Evolutionary conservation across 2,329 filamentous ascomycete species (phyloP).

Genomic region (Cladosporium sp.): DNA sequence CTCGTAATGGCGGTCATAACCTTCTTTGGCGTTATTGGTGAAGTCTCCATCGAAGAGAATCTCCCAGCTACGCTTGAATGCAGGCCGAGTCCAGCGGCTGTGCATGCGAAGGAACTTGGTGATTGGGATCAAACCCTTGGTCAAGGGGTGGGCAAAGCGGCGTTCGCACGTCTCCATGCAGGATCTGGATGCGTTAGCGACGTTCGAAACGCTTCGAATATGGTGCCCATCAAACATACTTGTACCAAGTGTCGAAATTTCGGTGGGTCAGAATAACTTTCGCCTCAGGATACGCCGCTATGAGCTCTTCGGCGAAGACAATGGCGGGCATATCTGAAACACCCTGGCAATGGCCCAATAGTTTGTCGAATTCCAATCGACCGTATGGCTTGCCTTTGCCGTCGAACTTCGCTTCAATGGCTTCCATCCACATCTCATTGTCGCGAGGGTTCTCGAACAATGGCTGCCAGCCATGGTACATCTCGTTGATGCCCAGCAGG

Average conservation of each 20-base stretch:
- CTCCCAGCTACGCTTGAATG: conserved; percentile 4
- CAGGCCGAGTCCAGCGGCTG: conserved; percentile 3
- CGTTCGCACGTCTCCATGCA: conserved; percentile 8
- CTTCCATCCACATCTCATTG: conserved; percentile 22
- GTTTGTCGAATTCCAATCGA: conserved; percentile 50
- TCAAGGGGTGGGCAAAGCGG: conserved; percentile 5
- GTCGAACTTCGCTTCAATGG: conserved; percentile 20
- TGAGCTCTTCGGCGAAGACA: conserved; percentile 19
- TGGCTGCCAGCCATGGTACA: conserved; percentile 60
- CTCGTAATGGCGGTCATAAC: conserved; percentile 13
- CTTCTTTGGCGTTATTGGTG: conserved; percentile 1
- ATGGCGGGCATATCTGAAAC: conserved; percentile 16
- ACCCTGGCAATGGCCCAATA: conserved; percentile 54
- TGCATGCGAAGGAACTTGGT: conserved; percentile 1
- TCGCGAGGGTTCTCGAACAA: conserved; percentile 20
- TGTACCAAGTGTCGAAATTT: conserved; percentile 39
- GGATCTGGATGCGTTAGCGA: background rate
- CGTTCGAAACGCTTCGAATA: background rate
- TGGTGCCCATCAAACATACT: background rate
- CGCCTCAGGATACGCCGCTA: conserved; percentile 21
- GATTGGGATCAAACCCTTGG: conserved; percentile 6
- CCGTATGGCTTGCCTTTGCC: conserved; percentile 6
- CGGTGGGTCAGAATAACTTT: conserved; percentile 47
- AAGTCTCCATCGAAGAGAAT: conserved; percentile 12
- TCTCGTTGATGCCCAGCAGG: conserved; percentile 57